A percentile compares a stretch with the other conserved stretches of the same genome.
phyloP scores from a whole-genome alignment of 805 yeast genomes.

The Debaryomyces tyrocola region DNA sequence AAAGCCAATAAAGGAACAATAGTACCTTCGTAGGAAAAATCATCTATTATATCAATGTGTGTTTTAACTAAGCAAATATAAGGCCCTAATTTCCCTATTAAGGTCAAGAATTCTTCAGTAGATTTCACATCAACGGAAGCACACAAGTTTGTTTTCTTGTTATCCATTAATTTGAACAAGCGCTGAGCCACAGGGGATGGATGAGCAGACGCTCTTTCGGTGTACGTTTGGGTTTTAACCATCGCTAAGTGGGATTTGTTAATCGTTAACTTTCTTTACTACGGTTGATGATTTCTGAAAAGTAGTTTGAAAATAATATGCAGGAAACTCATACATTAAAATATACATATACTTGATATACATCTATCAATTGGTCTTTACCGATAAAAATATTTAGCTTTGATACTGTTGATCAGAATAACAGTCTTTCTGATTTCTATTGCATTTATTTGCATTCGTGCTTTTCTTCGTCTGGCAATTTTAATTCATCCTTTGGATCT shows the following conservation, averaged over 20 bases:
- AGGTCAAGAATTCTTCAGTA: slow-evolving; percentile 67
- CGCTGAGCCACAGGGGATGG: slow-evolving; percentile 78
- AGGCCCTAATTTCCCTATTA: slow-evolving; percentile 85
- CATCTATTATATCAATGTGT: slow-evolving; percentile 90
- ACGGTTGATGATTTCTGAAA: neutral
- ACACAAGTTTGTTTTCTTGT: slow-evolving; percentile 84
- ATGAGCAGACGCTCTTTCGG: slow-evolving; percentile 68
- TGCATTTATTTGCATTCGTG: no score
- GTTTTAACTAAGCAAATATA: slow-evolving; percentile 89
- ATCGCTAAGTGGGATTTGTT: slow-evolving; percentile 7
- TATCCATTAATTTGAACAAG: slow-evolving; percentile 70
- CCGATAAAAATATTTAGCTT: neutral
- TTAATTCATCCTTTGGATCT: no score
- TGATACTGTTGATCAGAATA: neutral
- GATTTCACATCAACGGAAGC: slow-evolving; percentile 90
- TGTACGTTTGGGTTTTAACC: slow-evolving; percentile 45
- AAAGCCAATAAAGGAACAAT: slow-evolving; percentile 70
- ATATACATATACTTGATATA: no score
- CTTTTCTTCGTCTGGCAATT: no score
- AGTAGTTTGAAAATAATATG: neutral
- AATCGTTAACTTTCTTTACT: neutral
- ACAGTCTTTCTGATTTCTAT: neutral
- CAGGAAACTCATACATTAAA: neutral
- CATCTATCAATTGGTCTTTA: no score
- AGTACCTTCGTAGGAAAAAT: slow-evolving; percentile 80